Base-by-base conservation (phyloP, 768 basidiomycete species). In the Calvatia gigantea region DNA sequence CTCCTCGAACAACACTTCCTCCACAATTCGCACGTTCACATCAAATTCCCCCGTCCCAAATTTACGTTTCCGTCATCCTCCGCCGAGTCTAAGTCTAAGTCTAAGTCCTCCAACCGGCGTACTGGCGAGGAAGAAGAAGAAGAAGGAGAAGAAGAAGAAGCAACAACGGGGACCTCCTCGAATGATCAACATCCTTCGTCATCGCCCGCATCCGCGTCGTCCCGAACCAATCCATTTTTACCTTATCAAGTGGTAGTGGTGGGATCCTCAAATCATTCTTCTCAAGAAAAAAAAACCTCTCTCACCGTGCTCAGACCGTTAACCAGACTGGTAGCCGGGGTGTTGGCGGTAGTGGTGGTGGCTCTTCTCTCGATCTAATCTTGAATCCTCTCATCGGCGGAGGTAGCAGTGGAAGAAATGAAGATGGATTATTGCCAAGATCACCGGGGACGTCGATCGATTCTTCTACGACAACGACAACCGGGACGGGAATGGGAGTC, bases 1-100 rank as follows among this genome's bases (percentile, higher is more conserved):
- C 57, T 84, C 3, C 78, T 87, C 14, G 86, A 87, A 61, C 84
- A 86, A 62, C 75, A 79, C 33, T 65, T 86, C 4, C 73, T 87
- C 27, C 52, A 69, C 3, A 74, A 84, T 64, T 82, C 77, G 0
- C 68, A 75, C 46, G 74, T 85, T n/a, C 65, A 67, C 6, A 67
- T 87, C 31, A 70, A 66, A 31, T 79, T 74, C 50, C 75, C 77
- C 4, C 62, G 68, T 56, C 67, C 67, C 21, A 63, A 67, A 54
- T 51, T 68, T n/a, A 51, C 67, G 38, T 28, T 61, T 9, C 53
- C 61, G 15, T 67, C 64, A 15, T 59, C 67, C 19, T 69, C 73
- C 2, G 62, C 64, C 4, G 65, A 14, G 17, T 45, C 19, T 27
- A 32, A 28, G n/a, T 37, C 5, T 21, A 44, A 37, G 43, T 38